Conservation (phyloP, 163 green algal genomes). For the Scenedesmus sp. region DNA sequence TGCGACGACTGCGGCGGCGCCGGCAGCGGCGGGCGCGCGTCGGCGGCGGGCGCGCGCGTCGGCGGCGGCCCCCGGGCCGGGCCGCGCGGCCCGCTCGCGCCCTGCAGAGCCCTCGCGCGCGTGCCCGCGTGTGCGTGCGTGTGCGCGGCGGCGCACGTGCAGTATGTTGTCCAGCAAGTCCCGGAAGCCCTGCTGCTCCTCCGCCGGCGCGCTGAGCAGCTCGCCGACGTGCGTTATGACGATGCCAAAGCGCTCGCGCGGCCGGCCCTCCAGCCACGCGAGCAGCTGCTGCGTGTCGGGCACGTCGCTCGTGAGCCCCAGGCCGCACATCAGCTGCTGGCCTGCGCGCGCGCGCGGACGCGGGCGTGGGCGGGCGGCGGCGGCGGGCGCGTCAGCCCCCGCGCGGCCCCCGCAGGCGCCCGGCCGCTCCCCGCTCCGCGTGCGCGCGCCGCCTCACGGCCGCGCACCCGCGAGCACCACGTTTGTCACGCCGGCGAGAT, state of each 20-base stretch:
- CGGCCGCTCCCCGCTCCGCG: too few relatives aligned
- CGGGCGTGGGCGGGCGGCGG: too few relatives aligned
- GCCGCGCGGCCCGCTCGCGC: too few relatives aligned
- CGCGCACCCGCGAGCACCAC: conserved; percentile 34
- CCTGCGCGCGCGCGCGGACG: conserved; percentile 13
- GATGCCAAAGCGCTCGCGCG: conserved; percentile 43
- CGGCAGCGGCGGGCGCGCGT: not conserved
- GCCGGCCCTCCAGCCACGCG: conserved; percentile 40
- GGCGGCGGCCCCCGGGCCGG: too few relatives aligned
- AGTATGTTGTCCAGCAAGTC: conserved; percentile 44
- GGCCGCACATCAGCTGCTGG: conserved; percentile 36
- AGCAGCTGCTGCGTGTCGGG: conserved; percentile 41
- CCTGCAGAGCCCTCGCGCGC: too few relatives aligned
- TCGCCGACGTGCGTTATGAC: conserved; percentile 36
- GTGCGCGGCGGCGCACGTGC: conserved; percentile 11
- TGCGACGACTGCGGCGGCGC: conserved; percentile 25
- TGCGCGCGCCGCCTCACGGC: not conserved
- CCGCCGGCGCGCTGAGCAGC: conserved; percentile 33
- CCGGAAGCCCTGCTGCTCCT: conserved; percentile 41
- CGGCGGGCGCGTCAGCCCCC: too few relatives aligned
- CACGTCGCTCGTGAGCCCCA: conserved; percentile 40
- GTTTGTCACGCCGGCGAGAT: conserved; percentile 29
- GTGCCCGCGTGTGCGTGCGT: too few relatives aligned
- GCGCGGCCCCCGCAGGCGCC: too few relatives aligned
- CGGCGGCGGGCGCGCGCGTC: too few relatives aligned